Conservation (phyloP, 495 filamentous ascomycete genomes). For the Delitschia confertaspora region DNA sequence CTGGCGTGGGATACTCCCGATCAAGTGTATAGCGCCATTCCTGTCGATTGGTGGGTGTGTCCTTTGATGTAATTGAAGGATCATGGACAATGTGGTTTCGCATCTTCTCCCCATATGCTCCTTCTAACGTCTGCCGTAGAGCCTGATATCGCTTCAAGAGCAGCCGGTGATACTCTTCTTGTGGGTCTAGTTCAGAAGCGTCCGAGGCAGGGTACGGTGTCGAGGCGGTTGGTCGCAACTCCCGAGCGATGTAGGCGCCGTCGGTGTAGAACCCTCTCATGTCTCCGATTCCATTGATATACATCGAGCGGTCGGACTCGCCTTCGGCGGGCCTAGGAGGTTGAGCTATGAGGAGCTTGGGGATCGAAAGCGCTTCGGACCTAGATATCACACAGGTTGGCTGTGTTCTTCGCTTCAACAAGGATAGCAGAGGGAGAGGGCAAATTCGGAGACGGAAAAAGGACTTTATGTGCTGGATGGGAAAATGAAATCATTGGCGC, state of each 20-base stretch:
- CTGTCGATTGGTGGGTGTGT: conserved; percentile 40
- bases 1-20: conserved; percentile 53
- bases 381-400: conserved; percentile 10
- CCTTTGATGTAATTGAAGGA: conserved; percentile 31
- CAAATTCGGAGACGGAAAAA: not conserved
- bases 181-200: conserved; percentile 31
- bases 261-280: conserved; percentile 56
- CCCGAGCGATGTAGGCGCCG: conserved; percentile 55
- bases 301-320: conserved; percentile 17
- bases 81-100: too few species aligned
- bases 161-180: conserved; percentile 53
- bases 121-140: conserved; percentile 42
- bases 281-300: conserved; percentile 36
- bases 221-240: not conserved
- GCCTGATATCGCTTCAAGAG: conserved; percentile 51
- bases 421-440: not conserved
- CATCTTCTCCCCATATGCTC: too few species aligned
- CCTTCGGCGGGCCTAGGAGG: conserved; percentile 9
- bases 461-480: too few species aligned
- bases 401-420: conserved; percentile 4
- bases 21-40: conserved; percentile 44
- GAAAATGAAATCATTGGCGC: too few species aligned
- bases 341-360: conserved; percentile 14
- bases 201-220: not conserved
- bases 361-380: conserved; percentile 15